Percentiles rank a stretch among this genome's conserved stretches.
These are phyloP conservation scores for Amphirosellinia nigrospora DNA, from an alignment of 495 filamentous ascomycete species.

Conservation along the genomic window DNA sequence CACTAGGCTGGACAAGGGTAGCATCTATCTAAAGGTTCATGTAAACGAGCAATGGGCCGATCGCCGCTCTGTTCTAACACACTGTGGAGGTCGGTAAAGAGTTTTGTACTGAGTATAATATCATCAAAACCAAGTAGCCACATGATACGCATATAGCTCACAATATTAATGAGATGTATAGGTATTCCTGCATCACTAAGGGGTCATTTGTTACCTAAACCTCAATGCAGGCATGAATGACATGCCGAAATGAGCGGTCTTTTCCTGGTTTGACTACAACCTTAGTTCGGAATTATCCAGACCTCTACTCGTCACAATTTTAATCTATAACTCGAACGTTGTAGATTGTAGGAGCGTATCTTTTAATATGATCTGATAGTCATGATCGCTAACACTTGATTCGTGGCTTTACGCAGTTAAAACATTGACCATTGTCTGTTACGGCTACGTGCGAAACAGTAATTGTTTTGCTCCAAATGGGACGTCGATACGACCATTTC, in stretches of 20 bases:
- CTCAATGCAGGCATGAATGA: conserved; percentile 9
- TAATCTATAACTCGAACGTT: conserved; percentile 9
- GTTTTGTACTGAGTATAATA: not conserved
- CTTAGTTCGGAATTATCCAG: conserved; percentile 1
- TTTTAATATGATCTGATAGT: conserved; percentile 22
- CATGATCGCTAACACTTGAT: conserved; percentile 8
- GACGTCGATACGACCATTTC: conserved; percentile 18
- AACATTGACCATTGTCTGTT: conserved; percentile 5
- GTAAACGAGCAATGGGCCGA: conserved; percentile 19
- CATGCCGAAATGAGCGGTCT: conserved; percentile 13
- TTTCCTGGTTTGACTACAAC: not conserved
- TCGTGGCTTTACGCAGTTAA: conserved; percentile 15
- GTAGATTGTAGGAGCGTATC: not conserved
- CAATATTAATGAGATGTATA: conserved; percentile 12
- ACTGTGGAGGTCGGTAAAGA: conserved; percentile 7
- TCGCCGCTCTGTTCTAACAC: conserved; percentile 7
- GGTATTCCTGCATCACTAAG: conserved; percentile 14
- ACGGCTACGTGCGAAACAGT: conserved; percentile 19
- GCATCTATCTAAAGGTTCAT: conserved; percentile 3
- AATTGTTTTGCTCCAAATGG: conserved; percentile 20
- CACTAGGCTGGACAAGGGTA: conserved; percentile 9
- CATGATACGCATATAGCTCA: conserved; percentile 17
- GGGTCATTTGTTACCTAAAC: conserved; percentile 3
- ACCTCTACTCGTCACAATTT: not conserved
- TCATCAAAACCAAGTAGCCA: not conserved